Base-by-base conservation (phyloP, 2,329 filamentous ascomycete species). In the Ceratocystis diversiconidia region DNA sequence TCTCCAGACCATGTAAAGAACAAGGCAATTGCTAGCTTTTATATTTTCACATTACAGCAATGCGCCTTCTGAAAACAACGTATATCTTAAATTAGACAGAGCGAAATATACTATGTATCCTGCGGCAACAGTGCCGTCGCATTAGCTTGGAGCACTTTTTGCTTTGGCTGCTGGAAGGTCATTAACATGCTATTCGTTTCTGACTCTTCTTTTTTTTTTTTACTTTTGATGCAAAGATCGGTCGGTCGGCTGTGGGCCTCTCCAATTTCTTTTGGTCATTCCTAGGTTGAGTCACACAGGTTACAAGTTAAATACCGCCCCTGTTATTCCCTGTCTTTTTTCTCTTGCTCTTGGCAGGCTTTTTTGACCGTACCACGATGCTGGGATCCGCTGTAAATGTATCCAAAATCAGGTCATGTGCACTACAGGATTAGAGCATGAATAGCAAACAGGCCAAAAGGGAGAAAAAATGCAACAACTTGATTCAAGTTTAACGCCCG, bases 1-100 rank as follows among this genome's bases (percentile, higher is more conserved):
- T 62, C 61, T 62, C 61, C 61, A 62, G 61, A 3, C 32, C 43
- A 17, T 61, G 15, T 30, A 8, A 50, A 50, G 17, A 57, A 28
- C 61, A 48, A 32, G 61, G 61, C 43, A 46, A 15, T 41, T 28
- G 41, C 22, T 48, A n/a, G 25, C 19, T 62, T 62, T 62, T 30
- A 62, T 48, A 62, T 28, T 25, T 62, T 17, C 15, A 50, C 15
- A 46, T 10, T 46, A 50, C n/a, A 50, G 15, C 2, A 28, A 62
- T 36, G 36, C 4, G 10, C 36, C 36, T 41, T 41, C 36, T 41
- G 36, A 41, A 41, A 12, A 15, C 32, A 36, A 10, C 10, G 57
- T 57, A 19, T 15, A 59, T 60, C 25, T 61, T 43, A 25, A 36
- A 43, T 43, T 6, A 44, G 22, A 44, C 32, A 22, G 59, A 44